Evolutionary conservation across 768 basidiomycete genomes (phyloP).

Genomic region (Tricholoma bakamatsutake): DNA sequence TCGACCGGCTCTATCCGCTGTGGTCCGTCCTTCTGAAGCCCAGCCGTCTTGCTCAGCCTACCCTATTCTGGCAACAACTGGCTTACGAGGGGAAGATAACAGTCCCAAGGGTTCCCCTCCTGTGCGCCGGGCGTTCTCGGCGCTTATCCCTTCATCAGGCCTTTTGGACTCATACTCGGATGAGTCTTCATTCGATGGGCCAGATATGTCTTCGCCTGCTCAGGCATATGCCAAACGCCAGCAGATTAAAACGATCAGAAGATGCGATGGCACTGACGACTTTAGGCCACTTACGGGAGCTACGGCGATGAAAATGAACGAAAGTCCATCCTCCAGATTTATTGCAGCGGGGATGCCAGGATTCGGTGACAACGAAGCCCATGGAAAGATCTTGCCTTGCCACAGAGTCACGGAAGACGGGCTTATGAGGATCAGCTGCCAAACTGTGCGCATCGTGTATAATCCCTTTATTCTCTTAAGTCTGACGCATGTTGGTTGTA

Average conservation of each 20-base stretch:
- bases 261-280: conserved; percentile 80
- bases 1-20: conserved; percentile 61
- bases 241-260: conserved; percentile 68
- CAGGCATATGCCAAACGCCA: conserved; percentile 77
- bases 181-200: conserved; percentile 57
- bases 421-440: conserved; percentile 77
- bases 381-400: conserved; percentile 92
- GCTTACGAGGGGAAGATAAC: conserved; percentile 18
- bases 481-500: conserved; percentile 23
- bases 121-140: conserved; percentile 70
- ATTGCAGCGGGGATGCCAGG: conserved; percentile 65
- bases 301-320: conserved; percentile 45
- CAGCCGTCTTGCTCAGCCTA: conserved; percentile 35
- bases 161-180: conserved; percentile 41
- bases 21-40: conserved; percentile 43
- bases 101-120: conserved; percentile 40
- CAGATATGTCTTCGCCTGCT: conserved; percentile 75
- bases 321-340: conserved; percentile 54
- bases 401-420: conserved; percentile 93
- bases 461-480: conserved; percentile 8
- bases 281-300: conserved; percentile 70
- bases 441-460: conserved; percentile 55
- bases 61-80: conserved; percentile 29
- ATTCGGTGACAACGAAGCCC: conserved; percentile 89
- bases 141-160: conserved; percentile 60